Conservation (phyloP, 768 basidiomycete genomes). For the Hirschioporus abietinus region DNA sequence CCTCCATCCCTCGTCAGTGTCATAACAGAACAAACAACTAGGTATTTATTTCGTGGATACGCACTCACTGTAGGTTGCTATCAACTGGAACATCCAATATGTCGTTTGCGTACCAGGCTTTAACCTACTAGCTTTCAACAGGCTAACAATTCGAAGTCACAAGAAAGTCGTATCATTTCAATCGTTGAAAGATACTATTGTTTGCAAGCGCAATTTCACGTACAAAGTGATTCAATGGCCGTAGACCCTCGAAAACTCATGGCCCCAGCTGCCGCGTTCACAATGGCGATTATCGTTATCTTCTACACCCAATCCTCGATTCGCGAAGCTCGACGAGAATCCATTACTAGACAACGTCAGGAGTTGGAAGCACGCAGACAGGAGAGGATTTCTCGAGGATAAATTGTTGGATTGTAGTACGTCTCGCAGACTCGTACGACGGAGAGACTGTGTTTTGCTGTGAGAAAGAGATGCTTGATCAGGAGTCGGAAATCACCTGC, state of each 20-base stretch:
- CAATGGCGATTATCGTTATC: conserved; percentile 17
- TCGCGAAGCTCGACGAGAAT: conserved; percentile 15
- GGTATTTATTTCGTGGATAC: neutral
- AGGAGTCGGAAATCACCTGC: neutral
- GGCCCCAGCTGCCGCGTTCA: conserved; percentile 19
- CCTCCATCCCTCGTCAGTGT: neutral
- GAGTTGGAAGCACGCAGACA: conserved; percentile 6
- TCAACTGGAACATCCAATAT: neutral
- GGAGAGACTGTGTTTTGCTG: neutral
- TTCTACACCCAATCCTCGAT: conserved; percentile 16
- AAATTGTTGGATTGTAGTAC: neutral
- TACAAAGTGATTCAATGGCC: conserved; percentile 6
- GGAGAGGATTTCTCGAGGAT: neutral
- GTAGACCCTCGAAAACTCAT: conserved; percentile 16
- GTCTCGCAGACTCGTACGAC: neutral
- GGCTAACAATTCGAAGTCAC: neutral
- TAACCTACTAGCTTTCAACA: neutral
- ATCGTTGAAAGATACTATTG: neutral
- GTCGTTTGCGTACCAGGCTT: neutral
- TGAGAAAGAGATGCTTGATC: neutral
- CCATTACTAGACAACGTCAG: conserved; percentile 9
- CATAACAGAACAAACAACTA: neutral
- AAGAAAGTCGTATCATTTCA: neutral
- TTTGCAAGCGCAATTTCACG: too few species aligned
- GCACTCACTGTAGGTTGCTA: neutral